A percentile compares a stretch with the other conserved stretches of the same genome.
phyloP scores from a whole-genome alignment of 306 rosid genomes.

The Rosa rugosa region DNA sequence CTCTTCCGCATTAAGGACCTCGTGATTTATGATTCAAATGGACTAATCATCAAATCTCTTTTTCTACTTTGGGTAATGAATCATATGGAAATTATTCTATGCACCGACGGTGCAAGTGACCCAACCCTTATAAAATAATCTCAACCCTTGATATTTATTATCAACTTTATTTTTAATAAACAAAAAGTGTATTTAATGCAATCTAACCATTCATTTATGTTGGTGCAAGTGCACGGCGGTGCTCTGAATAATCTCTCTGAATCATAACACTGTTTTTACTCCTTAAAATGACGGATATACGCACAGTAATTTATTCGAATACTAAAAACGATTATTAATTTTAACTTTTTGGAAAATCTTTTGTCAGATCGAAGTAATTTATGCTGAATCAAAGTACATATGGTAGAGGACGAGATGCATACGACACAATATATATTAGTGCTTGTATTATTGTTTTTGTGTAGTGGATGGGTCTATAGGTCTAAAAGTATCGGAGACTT shows the following conservation, averaged over 20 bases:
- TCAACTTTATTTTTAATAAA: too few species aligned
- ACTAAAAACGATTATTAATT: too few species aligned
- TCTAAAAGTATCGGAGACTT: not conserved
- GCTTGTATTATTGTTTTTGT: not conserved
- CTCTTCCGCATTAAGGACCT: not conserved
- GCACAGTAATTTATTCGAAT: not conserved
- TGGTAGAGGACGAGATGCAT: constrained; percentile 3
- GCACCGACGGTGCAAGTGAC: too few species aligned
- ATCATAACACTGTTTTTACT: not conserved
- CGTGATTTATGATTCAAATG: not conserved
- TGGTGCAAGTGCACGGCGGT: too few species aligned
- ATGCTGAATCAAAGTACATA: not conserved
- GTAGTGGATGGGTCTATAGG: not conserved
- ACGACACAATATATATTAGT: not conserved
- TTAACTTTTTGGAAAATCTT: too few species aligned
- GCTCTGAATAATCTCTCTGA: too few species aligned
- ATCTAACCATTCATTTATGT: too few species aligned
- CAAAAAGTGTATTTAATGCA: too few species aligned
- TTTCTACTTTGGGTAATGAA: not conserved
- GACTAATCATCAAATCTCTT: not conserved
- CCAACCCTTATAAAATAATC: too few species aligned
- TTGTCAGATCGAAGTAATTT: too few species aligned
- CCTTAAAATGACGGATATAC: not conserved
- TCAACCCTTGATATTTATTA: too few species aligned
- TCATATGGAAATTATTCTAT: too few species aligned